Base-by-base conservation (phyloP, 2,329 filamentous ascomycete genomes). In the Ascochyta koolunga region DNA sequence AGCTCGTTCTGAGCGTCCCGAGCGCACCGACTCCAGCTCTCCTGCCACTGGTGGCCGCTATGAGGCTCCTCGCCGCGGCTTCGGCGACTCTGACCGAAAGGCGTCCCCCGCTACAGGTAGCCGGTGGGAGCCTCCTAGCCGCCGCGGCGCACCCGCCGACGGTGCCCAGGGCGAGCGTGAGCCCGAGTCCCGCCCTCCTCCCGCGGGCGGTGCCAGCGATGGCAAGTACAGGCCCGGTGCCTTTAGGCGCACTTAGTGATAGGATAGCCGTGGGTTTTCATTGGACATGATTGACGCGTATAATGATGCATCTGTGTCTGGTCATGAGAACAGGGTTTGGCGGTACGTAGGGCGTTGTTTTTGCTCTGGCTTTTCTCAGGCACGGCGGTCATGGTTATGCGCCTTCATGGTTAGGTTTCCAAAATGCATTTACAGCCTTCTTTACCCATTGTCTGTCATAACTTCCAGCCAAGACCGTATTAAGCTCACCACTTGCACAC, bases 191-290 rank as follows among this genome's bases (percentile, higher is more conserved):
- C 66, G 66, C 19, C 60, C 68, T 44, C 62, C 69, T 42, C 60
- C 67, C 8, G 49, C 57, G 5, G 64, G 68, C 44, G 66, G 50
- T 38, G 38, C 67, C 7, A 67, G 65, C 47, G 72, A 70, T 59
- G 75, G 74, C 35, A 76, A 73, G 65, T 77, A 77, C 55, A 70
- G 73, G 60, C 75, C 75, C 22, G 75, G 74, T 55, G 67, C 66
- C 42, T 77, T 76, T 54, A 66, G 54, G 57, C 65, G 68, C 42
- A 38, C 43, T 59, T 58, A 40, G 27, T 37, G 50, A 42, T 48
- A 49, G 54, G 37, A 50, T 52, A 39, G 9, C 11, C n/a, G 33
- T 53, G 47, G 35, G 11, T 48, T 54, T 57, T 37, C 24, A 22
- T 49, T 56, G 49, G 54, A 56, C 24, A 56, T 53, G 54, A 52